Evolutionary conservation across 75 land plant genomes (phyloP).

Genomic region (Cryptomeria japonica): DNA sequence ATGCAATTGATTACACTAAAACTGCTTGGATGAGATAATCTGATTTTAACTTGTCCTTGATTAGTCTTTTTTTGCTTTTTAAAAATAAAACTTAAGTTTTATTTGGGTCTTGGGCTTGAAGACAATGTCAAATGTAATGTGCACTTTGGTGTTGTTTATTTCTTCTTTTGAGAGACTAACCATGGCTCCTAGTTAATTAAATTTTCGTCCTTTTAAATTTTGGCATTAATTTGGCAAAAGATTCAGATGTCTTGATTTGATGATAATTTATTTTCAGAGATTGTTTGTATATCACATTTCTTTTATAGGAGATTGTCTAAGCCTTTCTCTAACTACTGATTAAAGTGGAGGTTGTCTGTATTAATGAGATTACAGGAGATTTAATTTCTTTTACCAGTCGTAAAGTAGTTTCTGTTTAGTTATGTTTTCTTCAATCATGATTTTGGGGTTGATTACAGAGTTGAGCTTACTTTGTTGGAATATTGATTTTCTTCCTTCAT

Average conservation of each 20-base stretch:
- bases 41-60: background rate
- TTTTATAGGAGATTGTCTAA: too few species aligned
- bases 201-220: background rate
- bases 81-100: background rate
- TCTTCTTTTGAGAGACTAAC: background rate
- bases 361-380: background rate
- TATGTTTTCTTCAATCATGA: background rate
- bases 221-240: background rate
- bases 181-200: background rate
- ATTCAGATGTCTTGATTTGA: too few species aligned
- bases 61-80: background rate
- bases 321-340: background rate
- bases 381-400: background rate
- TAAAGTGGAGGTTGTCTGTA: too few species aligned
- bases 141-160: background rate
- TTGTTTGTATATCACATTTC: background rate
- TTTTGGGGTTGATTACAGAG: background rate
- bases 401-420: background rate
- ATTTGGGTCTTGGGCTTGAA: background rate
- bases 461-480: background rate
- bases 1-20: too few species aligned
- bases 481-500: background rate
- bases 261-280: background rate
- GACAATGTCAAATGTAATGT: background rate
- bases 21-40: too few species aligned